Conservation (phyloP, 139 green algal genomes). For the Chlorella sp. region DNA sequence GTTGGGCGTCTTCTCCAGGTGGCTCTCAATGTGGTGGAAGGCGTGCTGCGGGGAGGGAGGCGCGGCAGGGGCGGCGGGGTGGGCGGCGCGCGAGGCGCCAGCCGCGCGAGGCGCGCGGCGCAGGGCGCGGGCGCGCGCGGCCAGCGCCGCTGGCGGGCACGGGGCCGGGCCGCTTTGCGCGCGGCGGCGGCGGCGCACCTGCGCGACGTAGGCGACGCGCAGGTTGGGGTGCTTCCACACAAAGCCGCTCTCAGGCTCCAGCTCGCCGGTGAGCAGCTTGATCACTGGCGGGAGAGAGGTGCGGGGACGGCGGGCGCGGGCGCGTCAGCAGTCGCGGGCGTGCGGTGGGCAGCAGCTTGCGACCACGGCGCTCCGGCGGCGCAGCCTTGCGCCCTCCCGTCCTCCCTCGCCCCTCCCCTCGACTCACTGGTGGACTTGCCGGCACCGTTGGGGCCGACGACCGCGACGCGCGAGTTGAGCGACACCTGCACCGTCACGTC, state of each 20-base stretch:
- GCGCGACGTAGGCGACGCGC: slow-evolving; percentile 72
- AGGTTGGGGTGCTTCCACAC: slow-evolving; percentile 77
- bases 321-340: background rate
- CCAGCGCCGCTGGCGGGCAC: no score
- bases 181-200: no score
- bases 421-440: slow-evolving; percentile 62
- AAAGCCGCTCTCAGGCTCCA: slow-evolving; percentile 45
- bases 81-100: no score
- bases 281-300: no score
- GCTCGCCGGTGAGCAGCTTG: slow-evolving; percentile 76
- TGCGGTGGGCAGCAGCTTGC: background rate
- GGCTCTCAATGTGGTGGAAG: slow-evolving; percentile 75
- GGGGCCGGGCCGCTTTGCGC: no score
- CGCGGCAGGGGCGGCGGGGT: no score
- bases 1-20: slow-evolving; percentile 69
- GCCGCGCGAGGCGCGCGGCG: no score
- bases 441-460: slow-evolving; percentile 68
- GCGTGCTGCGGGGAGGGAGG: slow-evolving; percentile 35
- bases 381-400: background rate
- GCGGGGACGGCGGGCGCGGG: slow-evolving; percentile 61
- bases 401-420: background rate
- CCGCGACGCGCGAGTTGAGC: slow-evolving; percentile 56
- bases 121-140: no score
- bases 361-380: background rate
- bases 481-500: slow-evolving; percentile 61